Evolutionary conservation across 2,329 filamentous ascomycete species (phyloP), one percentile per base, ranked within the genome.

Genomic region (Cladobotryum mycophilum): DNA sequence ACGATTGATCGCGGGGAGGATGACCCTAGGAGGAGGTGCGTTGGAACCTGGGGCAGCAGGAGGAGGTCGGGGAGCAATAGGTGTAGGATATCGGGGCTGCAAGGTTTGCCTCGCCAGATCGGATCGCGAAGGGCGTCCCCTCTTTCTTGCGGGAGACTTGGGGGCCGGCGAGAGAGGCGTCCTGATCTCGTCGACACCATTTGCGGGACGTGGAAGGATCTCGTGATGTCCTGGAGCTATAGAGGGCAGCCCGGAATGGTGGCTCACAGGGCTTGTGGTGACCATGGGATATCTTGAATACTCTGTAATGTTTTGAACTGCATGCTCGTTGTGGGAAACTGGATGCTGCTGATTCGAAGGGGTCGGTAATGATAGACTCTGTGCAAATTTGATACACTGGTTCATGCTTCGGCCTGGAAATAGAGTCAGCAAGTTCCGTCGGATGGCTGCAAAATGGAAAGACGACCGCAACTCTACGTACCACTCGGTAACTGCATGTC

Each of bases 401-500:
- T 67, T 67, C 66, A 76, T 68, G 55, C 70, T 76, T 48, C 74
- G 73, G 34, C 74, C 74, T 77, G 17, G 20, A 20, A 20, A 17
- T 2, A 17, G 38, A 49, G 25, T 7, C n/a, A 11, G 41, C 15
- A 48, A 40, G 15, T 38, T 38, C 17, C 5, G 20, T 5, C 5
- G 48, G 49, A 42, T 12, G 30, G 22, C 13, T 15, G 20, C 13
- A 7, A 7, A 22, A 22, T 14, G 41, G 9, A 3, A 43, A 30
- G 15, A 5, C 20, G n/a, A 17, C 38, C 14, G 40, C 17, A 48
- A 47, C 60, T 67, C 53, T 69, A 77, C 25, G 25, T 6, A 30
- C 74, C 74, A 50, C 60, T 56, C 11, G 74, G 74, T 37, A 77
- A 65, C 55, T 76, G 74, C 69, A 77, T 76, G 42, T 62, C 65